Conservation (phyloP, 257 asterid genomes). For the Solanum lycopersicoides region DNA sequence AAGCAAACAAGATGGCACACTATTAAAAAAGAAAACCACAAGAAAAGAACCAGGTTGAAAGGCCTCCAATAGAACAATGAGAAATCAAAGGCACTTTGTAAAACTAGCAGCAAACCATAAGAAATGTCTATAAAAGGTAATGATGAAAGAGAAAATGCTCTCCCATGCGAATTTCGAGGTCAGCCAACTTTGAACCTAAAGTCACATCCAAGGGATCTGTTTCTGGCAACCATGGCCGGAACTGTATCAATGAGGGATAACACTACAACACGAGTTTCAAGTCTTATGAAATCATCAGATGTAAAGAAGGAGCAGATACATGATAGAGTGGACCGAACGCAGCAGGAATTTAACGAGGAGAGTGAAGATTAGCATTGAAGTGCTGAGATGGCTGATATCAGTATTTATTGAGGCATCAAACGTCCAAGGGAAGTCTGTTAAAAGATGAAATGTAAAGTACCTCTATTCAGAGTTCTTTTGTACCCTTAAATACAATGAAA, state of each 20-base stretch:
- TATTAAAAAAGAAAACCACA: neutral
- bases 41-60: neutral
- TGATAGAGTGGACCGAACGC: neutral
- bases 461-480: neutral
- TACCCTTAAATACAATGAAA: neutral
- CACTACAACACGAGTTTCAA: neutral
- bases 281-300: neutral
- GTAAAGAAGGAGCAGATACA: neutral
- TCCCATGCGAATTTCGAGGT: neutral
- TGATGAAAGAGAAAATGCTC: neutral
- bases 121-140: neutral
- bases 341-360: neutral
- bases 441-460: neutral
- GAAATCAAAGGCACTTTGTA: neutral
- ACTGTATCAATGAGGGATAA: neutral
- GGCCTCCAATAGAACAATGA: neutral
- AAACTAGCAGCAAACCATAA: neutral
- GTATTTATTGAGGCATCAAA: neutral
- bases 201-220: neutral
- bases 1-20: neutral
- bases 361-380: neutral
- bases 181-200: neutral
- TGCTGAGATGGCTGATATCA: neutral
- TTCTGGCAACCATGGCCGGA: neutral
- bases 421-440: neutral